Conservation (phyloP, 169 alveolate species). For the Plasmodium ovale region DNA sequence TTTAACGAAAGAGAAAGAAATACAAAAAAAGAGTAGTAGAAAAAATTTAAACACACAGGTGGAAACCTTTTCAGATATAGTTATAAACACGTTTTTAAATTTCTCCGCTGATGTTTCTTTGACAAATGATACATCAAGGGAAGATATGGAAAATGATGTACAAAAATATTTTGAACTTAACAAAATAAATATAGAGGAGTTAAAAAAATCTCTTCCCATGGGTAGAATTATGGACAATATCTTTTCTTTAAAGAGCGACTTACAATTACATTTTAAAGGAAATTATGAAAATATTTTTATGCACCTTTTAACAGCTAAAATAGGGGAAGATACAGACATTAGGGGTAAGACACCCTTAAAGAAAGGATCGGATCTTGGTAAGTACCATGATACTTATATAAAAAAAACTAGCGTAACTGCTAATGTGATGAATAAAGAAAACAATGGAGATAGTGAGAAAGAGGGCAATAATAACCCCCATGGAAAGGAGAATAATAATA, state of each 20-base stretch:
- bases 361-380: neutral
- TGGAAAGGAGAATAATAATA: neutral
- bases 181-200: conserved; percentile 38
- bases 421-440: neutral
- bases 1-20: no score
- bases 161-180: conserved; percentile 23
- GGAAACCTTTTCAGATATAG: neutral
- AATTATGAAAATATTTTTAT: conserved; percentile 41
- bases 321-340: neutral
- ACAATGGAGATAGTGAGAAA: neutral
- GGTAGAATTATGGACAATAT: conserved; percentile 16
- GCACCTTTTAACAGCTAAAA: conserved; percentile 1
- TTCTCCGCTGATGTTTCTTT: conserved; percentile 35
- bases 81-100: conserved; percentile 10
- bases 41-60: neutral
- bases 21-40: neutral
- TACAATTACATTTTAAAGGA: conserved; percentile 10
- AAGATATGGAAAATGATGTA: conserved; percentile 51
- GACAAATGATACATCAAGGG: conserved; percentile 24
- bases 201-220: neutral
- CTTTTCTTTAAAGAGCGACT: conserved; percentile 36
- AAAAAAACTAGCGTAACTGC: neutral
- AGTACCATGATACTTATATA: neutral
- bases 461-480: neutral
- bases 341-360: neutral